phyloP scores from a whole-genome alignment of 2,329 filamentous ascomycete species.

The Ophiostoma populinum region DNA sequence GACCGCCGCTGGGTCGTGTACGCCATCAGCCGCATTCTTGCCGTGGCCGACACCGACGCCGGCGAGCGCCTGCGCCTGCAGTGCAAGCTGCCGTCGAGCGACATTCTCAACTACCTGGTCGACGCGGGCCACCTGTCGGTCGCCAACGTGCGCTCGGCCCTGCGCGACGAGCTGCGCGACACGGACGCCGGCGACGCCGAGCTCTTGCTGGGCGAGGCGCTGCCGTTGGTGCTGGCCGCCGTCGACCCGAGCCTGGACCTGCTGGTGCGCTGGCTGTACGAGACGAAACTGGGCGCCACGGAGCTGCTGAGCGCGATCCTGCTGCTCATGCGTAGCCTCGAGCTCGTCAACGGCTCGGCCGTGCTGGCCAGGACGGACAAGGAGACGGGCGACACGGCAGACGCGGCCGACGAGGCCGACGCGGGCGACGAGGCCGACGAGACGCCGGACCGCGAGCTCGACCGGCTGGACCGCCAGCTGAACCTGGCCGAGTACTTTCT shows the following conservation, averaged over 20 bases:
- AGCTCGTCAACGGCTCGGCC: conserved; percentile 31
- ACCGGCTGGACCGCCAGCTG: conserved; percentile 46
- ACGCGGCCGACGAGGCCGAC: conserved; percentile 13
- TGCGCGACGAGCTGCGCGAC: conserved; percentile 28
- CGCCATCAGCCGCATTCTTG: conserved; percentile 42
- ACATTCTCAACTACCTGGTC: conserved; percentile 39
- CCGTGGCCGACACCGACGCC: conserved; percentile 1
- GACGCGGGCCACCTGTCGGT: conserved; percentile 42
- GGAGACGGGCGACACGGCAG: conserved; percentile 9
- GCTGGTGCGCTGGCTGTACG: conserved; percentile 46
- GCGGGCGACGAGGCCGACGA: conserved; percentile 15
- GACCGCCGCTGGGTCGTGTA: conserved; percentile 51
- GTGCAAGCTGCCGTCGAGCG: conserved; percentile 32
- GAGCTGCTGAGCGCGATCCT: conserved; percentile 52
- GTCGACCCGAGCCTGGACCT: conserved; percentile 53
- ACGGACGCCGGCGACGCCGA: conserved; percentile 24
- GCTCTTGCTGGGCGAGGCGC: conserved; percentile 37
- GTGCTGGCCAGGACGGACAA: conserved; percentile 18
- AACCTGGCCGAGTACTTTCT: conserved; percentile 51
- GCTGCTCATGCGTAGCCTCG: conserved; percentile 51
- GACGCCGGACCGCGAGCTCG: conserved; percentile 37
- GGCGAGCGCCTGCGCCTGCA: conserved; percentile 14
- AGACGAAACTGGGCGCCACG: conserved; percentile 44
- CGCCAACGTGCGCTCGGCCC: conserved; percentile 40
- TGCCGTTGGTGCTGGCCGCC: conserved; percentile 43